A percentile compares a stretch with the other conserved stretches of the same genome.
phyloP scores from a whole-genome alignment of 768 basidiomycete genomes.

The Rhodotorula paludigena region DNA sequence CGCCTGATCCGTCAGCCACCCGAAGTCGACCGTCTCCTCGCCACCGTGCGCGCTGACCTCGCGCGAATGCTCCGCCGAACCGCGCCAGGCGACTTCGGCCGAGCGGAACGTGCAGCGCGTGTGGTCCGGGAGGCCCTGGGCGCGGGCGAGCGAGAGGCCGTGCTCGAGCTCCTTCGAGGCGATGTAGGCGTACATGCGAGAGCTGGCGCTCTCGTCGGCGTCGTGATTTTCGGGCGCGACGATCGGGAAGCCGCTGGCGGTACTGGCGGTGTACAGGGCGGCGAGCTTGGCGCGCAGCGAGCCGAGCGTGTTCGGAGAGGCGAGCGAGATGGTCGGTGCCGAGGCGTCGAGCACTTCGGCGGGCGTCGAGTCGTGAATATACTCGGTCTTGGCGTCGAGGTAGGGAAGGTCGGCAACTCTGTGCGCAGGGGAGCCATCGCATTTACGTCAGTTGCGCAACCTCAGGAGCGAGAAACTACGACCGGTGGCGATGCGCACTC shows the following conservation, averaged over 20 bases:
- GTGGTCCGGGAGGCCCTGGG: constrained; percentile 1
- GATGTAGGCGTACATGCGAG: constrained; percentile 80
- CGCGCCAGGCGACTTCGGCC: neutral
- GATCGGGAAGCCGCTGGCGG: constrained; percentile 78
- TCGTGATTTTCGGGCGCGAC: constrained; percentile 45
- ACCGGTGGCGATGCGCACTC: constrained; percentile 51
- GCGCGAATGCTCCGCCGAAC: constrained; percentile 55
- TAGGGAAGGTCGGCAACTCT: constrained; percentile 82
- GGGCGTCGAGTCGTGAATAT: constrained; percentile 46
- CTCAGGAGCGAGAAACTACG: neutral
- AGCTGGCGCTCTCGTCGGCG: constrained; percentile 42
- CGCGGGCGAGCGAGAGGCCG: constrained; percentile 55
- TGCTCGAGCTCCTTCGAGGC: constrained; percentile 91
- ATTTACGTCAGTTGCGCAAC: constrained; percentile 9
- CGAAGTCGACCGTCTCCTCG: constrained; percentile 46
- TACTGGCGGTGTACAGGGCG: constrained; percentile 56
- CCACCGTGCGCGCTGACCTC: constrained; percentile 51
- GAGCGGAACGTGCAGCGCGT: constrained; percentile 10
- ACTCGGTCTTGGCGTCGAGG: constrained; percentile 82
- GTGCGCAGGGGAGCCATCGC: neutral
- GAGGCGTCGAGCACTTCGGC: constrained; percentile 24
- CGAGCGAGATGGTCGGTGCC: constrained; percentile 70
- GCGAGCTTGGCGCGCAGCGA: constrained; percentile 67
- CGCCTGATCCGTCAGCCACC: constrained; percentile 63
- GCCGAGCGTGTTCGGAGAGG: constrained; percentile 67